Percentiles rank a stretch among this genome's conserved stretches.
Conservation (phyloP, 2,329 filamentous ascomycete species). For the Sarocladium brachiariae region DNA sequence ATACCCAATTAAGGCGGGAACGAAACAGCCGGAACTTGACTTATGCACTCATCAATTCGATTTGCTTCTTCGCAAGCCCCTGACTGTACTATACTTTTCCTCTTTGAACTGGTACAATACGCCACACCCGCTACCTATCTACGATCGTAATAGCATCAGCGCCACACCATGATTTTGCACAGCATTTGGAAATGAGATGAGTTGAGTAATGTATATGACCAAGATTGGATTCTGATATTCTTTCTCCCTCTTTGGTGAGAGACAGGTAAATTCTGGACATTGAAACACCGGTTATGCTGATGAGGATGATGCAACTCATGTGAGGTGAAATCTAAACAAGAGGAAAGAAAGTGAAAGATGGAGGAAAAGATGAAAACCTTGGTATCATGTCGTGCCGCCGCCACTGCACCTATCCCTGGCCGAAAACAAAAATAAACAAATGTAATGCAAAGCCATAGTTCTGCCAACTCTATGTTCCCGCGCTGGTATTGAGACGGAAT, state of each 20-base stretch:
- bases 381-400: not conserved
- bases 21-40: no score
- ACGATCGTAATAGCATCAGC: no score
- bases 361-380: not conserved
- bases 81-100: no score
- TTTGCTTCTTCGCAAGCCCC: no score
- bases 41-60: no score
- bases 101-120: no score
- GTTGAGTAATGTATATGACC: not conserved
- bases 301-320: conserved; percentile 15
- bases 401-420: not conserved
- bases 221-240: conserved; percentile 9
- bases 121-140: no score
- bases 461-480: not conserved
- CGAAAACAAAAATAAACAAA: not conserved
- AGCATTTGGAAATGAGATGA: not conserved
- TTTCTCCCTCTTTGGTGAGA: not conserved
- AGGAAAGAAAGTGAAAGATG: not conserved
- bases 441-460: not conserved
- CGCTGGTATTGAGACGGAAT: no score
- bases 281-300: conserved; percentile 24
- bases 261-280: not conserved
- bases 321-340: conserved; percentile 18
- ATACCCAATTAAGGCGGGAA: no score
- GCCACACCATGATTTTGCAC: no score